A percentile compares a stretch with the other conserved stretches of the same genome.
phyloP scores from a whole-genome alignment of 345 rosid genomes.

The Clarkia xantiana region DNA sequence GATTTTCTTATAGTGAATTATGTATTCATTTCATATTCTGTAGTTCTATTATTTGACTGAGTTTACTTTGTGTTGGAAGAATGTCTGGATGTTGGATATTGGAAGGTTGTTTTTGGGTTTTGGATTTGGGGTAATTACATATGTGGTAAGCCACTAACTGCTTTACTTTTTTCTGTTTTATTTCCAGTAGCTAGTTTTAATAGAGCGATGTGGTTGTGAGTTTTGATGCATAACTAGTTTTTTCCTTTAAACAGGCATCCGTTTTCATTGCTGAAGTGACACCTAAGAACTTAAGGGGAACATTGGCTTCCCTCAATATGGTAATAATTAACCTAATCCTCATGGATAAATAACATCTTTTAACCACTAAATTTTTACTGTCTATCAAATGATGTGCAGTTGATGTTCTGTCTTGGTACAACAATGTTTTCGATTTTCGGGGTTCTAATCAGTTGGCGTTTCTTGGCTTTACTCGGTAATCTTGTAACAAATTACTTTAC shows the following conservation, averaged over 20 bases:
- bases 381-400: conserved; percentile 1
- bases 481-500: neutral
- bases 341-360: neutral
- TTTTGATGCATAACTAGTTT: neutral
- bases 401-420: conserved; percentile 16
- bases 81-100: conserved; percentile 21
- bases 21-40: too few relatives aligned
- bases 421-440: conserved; percentile 14
- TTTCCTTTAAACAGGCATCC: conserved; percentile 17
- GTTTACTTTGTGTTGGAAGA: conserved; percentile 20
- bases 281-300: conserved; percentile 20
- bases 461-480: conserved; percentile 20
- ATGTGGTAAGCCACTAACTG: conserved; percentile 22
- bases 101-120: conserved; percentile 33
- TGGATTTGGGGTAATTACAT: conserved; percentile 29
- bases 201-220: neutral
- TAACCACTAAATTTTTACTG: neutral
- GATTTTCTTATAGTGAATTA: too few relatives aligned
- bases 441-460: conserved; percentile 20
- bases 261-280: conserved; percentile 34
- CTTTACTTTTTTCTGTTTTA: too few relatives aligned
- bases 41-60: too few relatives aligned
- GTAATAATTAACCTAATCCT: conserved; percentile 4
- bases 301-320: conserved; percentile 11
- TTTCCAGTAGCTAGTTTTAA: neutral